Evolutionary conservation across 2,329 filamentous ascomycete genomes (phyloP), one percentile per base, ranked within the genome.

Genomic region (Hansfordia pulvinata): DNA sequence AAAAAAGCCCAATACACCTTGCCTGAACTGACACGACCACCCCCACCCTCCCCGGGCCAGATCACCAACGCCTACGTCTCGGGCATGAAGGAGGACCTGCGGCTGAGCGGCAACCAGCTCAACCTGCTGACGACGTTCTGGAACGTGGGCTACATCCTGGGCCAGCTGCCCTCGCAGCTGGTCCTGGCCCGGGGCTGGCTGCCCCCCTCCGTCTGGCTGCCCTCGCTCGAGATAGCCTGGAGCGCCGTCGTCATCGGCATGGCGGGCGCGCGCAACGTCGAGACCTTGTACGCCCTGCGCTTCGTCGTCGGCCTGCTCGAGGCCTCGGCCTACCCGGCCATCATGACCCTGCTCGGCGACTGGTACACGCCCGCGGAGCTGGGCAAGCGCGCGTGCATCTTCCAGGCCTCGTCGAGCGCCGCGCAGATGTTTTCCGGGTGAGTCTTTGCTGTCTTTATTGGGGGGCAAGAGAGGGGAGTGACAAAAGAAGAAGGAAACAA

Each of bases 331-430:
- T 58, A 53, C 53, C 54, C 54, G 0, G 53, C 53, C 4, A 57
- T 57, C 50, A 57, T 57, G 47, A 56, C 53, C 1, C 35, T 57
- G 5, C 47, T 57, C 19, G 56, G 59, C 38, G 49, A 52, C 21
- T 58, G 54, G 54, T 58, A 58, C 30, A 58, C 50, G 3, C 53
- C 51, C 8, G 35, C 37, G 1, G 54, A 58, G 19, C 49, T 58
- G 0, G 66, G 62, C 25, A 69, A 69, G 37, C 49, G 64, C 12
- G 49, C 50, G 2, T 49, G 48, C 22, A 46, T 56, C 12, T 54
- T 55, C 30, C 49, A 53, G 16, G 39, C 44, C 3, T 43, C 39
- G n/a, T 29, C 43, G 6, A 21, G 39, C 5, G 42, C 47, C 27
- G 45, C 43, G 4, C 34, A 31, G 15, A 49, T 47, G 44, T 60